Base-by-base conservation (phyloP, 108 stramenopile species). In the Cylindrotheca fusiformis region DNA sequence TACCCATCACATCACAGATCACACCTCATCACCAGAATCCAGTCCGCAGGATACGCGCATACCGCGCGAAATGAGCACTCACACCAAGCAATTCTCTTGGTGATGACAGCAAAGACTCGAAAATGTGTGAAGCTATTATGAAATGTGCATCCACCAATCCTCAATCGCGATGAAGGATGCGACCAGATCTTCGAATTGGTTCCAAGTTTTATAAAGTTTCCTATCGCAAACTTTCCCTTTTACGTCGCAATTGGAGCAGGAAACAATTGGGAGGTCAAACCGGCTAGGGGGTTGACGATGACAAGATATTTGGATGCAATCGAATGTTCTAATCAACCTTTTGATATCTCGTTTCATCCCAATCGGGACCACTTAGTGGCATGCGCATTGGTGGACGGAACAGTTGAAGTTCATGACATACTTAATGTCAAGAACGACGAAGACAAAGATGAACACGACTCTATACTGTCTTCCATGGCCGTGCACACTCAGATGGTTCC, bases 321-420 rank as follows among this genome's bases (percentile, higher is more conserved):
- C 59, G 87, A 94, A 56, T 88, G 88, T 57, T 88, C 88, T 1
- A 76, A 75, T 30, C 92, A 94, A 66, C 88, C 92, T n/a, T 58
- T 94, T 48, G 89, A 80, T 60, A 63, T 94, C 21, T 73, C 79
- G 1, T 94, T 94, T 62, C 88, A 90, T 70, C 87, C 92, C 0
- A 60, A 48, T 1, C 65, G 64, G 24, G 68, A 79, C 25, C 58
- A 77, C 33, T 36, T 94, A 0, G 36, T 90, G n/a, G 87, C 87
- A 8, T 84, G 83, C 0, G 92, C 77, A 8, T 60, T 94, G 28
- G 87, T 94, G 18, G 92, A 94, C 61, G 92, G 92, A 19, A 85
- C 85, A 18, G 68, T 94, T 41, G 92, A 94, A 72, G 74, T 88
- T 52, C 87, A 86, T 58, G 85, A 92, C 48, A 55, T 88, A 48